Conservation (phyloP, 495 filamentous ascomycete genomes). For the Penicillium cinerascens region DNA sequence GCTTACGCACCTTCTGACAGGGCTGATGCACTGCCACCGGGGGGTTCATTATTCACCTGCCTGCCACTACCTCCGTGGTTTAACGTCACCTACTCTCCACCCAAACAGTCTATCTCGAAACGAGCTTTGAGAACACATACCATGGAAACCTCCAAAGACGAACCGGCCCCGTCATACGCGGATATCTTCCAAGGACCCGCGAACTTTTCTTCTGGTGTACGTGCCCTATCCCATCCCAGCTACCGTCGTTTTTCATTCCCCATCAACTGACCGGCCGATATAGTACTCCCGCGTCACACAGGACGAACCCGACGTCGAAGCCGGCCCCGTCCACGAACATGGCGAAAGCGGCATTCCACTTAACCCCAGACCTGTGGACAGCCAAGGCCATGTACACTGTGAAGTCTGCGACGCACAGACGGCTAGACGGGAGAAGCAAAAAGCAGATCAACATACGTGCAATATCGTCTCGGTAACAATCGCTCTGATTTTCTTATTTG, state of each 20-base stretch:
- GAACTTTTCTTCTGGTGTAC: neutral
- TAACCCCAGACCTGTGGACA: neutral
- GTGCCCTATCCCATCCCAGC: neutral
- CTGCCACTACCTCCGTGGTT: neutral
- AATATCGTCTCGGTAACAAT: conserved; percentile 8
- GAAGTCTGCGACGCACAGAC: conserved; percentile 12
- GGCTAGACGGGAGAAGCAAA: conserved; percentile 8
- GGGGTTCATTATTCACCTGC: neutral
- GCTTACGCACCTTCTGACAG: too few species aligned
- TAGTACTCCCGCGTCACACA: neutral
- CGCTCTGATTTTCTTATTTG: conserved; percentile 7
- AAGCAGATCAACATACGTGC: conserved; percentile 1
- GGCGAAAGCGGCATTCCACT: neutral
- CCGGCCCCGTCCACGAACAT: neutral
- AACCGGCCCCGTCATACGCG: neutral
- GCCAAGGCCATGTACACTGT: conserved; percentile 11
- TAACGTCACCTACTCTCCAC: too few species aligned
- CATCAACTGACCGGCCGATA: neutral
- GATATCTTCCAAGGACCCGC: neutral
- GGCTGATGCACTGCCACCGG: neutral
- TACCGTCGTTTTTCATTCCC: too few species aligned
- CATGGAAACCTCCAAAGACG: neutral
- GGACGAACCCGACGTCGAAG: neutral
- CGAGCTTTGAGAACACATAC: too few species aligned
- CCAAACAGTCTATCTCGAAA: too few species aligned